Evolutionary conservation across 2,329 filamentous ascomycete genomes (phyloP), one percentile per base, ranked within the genome.

Genomic region (Sphaceloma murrayae): DNA sequence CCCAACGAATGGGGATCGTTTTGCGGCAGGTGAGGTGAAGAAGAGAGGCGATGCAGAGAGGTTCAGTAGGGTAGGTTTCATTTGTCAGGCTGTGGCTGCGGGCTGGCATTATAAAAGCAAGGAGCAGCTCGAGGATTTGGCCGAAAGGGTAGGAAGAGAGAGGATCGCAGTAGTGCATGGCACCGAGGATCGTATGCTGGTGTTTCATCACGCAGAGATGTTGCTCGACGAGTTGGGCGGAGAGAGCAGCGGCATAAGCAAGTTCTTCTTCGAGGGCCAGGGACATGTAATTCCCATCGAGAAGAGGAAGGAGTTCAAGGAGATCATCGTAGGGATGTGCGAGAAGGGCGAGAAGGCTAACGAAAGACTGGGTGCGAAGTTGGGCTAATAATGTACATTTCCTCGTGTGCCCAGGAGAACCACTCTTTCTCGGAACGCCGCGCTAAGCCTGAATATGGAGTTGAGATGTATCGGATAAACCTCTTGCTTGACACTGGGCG

Each of bases 121-220:
- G 0, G 71, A 65, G 48, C 80, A 93, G 62, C 62, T 94, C 34
- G 65, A 64, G 51, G 65, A 72, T 49, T 68, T 94, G 50, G 82
- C 73, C 0, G 77, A 86, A 52, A 64, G 61, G 19, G 73, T 94
- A 1, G 85, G 85, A 0, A 70, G 83, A 43, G 74, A 81, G 51
- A 67, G 85, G 22, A 88, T 94, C 51, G 62, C 85, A 53, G 75
- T 94, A 4, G 61, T 89, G 52, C 86, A 94, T 61, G 87, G 87
- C 5, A 79, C 73, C 1, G 63, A 63, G 7, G 87, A 94, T 62
- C 68, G 69, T n/a, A 87, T 94, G 82, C 81, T 94, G 52, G 76
- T 74, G 3, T 69, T 80, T 36, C 72, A 72, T 4, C 83, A 91
- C 57, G 85, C 77, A 0, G 65, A 76, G 56, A 74, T 80, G 60